Conservation (phyloP, 2,329 filamentous ascomycete genomes). For the Raffaelea deltoideospora region DNA sequence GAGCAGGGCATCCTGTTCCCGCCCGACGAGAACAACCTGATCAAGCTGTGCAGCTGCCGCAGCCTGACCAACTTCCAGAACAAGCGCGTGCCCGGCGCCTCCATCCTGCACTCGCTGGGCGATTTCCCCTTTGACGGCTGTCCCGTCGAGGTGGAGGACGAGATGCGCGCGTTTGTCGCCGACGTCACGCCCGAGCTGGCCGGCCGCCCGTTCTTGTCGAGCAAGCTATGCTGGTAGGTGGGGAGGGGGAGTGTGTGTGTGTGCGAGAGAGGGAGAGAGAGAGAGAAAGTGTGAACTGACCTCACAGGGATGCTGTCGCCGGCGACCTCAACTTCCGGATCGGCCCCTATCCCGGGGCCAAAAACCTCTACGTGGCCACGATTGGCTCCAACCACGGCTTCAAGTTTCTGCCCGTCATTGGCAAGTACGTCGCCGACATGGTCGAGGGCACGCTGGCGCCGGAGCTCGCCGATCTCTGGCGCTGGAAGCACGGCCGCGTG, state of each 20-base stretch:
- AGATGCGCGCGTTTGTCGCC: conserved; percentile 28
- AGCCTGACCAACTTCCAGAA: too few species aligned
- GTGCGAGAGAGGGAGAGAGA: too few species aligned
- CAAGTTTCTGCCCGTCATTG: conserved; percentile 16
- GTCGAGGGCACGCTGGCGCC: conserved; percentile 19
- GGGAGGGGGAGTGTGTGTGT: not conserved
- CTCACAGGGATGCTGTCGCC: conserved; percentile 3
- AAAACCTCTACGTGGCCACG: conserved; percentile 1
- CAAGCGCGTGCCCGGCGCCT: too few species aligned
- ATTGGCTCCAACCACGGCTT: conserved; percentile 14
- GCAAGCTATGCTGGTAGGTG: conserved; percentile 38
- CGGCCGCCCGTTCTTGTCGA: conserved; percentile 25
- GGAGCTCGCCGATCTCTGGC: conserved; percentile 1
- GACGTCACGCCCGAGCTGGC: conserved; percentile 30
- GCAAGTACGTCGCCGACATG: conserved; percentile 25
- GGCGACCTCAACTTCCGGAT: conserved; percentile 4
- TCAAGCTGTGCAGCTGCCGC: too few species aligned
- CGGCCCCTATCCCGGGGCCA: not conserved
- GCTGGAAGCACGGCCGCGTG: too few species aligned
- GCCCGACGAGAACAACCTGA: conserved; percentile 1
- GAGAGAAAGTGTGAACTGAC: not conserved
- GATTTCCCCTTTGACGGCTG: too few species aligned
- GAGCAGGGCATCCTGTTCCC: conserved; percentile 3
- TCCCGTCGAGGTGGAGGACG: too few species aligned
- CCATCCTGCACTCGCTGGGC: too few species aligned